A percentile compares a stretch with the other conserved stretches of the same genome.
Conservation (phyloP, 768 basidiomycete genomes). For the Leccinellum rugosiceps region DNA sequence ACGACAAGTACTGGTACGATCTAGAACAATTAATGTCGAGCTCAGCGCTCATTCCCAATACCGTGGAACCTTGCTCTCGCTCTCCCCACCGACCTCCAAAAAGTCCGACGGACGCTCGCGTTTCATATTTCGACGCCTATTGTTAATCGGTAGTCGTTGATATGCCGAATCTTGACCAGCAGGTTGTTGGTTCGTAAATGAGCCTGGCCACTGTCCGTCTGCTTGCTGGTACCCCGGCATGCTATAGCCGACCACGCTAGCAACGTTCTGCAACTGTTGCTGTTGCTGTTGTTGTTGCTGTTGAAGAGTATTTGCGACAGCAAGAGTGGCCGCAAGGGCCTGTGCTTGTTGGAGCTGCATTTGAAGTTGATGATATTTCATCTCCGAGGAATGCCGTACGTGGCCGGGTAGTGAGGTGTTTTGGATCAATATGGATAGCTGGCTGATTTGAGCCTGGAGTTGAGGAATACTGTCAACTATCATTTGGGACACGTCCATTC, state of each 20-base stretch:
- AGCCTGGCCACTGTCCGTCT: constrained; percentile 40
- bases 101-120: constrained; percentile 84
- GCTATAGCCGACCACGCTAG: constrained; percentile 36
- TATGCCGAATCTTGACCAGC: constrained; percentile 80
- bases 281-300: constrained; percentile 47
- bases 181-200: constrained; percentile 62
- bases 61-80: constrained; percentile 61
- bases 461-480: constrained; percentile 75
- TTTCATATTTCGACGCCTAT: constrained; percentile 72
- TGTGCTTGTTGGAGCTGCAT: constrained; percentile 80
- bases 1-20: too few relatives aligned
- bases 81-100: constrained; percentile 65
- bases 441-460: constrained; percentile 81
- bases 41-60: constrained; percentile 64
- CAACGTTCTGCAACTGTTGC: constrained; percentile 36
- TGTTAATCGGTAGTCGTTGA: constrained; percentile 79
- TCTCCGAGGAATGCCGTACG: constrained; percentile 76
- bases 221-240: constrained; percentile 44
- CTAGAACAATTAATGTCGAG: not conserved
- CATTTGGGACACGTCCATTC: constrained; percentile 68
- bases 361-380: constrained; percentile 79
- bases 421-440: constrained; percentile 75
- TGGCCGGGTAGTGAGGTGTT: constrained; percentile 69
- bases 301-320: constrained; percentile 52
- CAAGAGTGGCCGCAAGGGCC: constrained; percentile 62